Conservation (phyloP, 257 asterid species). For the Solanum rostratum region DNA sequence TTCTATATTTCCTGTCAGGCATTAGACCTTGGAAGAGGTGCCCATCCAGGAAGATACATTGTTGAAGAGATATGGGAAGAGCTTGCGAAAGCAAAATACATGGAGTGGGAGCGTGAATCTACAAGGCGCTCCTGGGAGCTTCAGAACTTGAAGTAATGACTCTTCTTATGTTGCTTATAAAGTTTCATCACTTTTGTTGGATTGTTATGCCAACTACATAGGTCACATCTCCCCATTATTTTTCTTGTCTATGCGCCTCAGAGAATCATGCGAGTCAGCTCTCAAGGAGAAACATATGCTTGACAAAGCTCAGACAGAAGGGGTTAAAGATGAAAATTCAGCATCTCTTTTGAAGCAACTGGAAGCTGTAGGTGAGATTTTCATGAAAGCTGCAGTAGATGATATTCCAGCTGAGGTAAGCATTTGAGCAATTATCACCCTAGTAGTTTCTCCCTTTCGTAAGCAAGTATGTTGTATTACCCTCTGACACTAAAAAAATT, state of each 20-base stretch:
- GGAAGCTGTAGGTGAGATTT: constrained; percentile 44
- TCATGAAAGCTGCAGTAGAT: constrained; percentile 56
- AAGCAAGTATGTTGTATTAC: not conserved
- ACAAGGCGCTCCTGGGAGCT: constrained; percentile 74
- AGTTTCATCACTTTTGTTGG: not conserved
- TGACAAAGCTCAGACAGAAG: constrained; percentile 28
- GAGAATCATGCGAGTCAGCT: constrained; percentile 70
- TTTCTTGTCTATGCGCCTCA: constrained; percentile 12
- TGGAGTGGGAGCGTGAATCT: constrained; percentile 76
- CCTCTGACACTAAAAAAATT: constrained; percentile 13
- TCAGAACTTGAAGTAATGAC: constrained; percentile 52
- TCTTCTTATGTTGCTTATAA: not conserved
- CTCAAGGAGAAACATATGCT: constrained; percentile 42
- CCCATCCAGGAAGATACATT: constrained; percentile 56
- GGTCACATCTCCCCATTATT: not conserved
- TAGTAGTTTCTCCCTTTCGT: not conserved
- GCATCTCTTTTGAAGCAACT: constrained; percentile 25
- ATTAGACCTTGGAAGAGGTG: constrained; percentile 71
- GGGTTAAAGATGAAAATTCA: constrained; percentile 32
- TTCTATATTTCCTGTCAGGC: constrained; percentile 35
- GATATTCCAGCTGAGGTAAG: constrained; percentile 71
- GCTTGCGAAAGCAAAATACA: constrained; percentile 77
- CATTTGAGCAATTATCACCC: not conserved
- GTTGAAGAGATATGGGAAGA: constrained; percentile 93
- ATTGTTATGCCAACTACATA: not conserved